Conservation (phyloP, 2,329 filamentous ascomycete species). For the Passalora sequoiae region DNA sequence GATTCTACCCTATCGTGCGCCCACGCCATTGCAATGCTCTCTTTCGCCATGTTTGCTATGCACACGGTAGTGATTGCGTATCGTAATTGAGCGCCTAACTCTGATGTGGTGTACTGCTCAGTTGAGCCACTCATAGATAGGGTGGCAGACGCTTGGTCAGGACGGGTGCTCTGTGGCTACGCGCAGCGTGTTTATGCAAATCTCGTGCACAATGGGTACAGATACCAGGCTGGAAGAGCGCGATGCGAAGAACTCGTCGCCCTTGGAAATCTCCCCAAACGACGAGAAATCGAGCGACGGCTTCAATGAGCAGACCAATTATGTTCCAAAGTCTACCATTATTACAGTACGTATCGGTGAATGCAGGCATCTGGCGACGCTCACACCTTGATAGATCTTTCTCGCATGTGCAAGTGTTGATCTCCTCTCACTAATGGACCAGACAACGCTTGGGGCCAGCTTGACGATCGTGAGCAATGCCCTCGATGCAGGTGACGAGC, state of each 20-base stretch:
- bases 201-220: conserved; percentile 15
- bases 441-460: conserved; percentile 53
- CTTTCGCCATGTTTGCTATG: too few species aligned
- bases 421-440: conserved; percentile 53
- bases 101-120: too few species aligned
- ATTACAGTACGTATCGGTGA: conserved; percentile 41
- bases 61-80: too few species aligned
- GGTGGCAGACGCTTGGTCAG: too few species aligned
- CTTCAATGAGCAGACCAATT: conserved; percentile 55
- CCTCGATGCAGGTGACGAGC: conserved; percentile 46
- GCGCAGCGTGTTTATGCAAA: too few species aligned
- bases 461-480: conserved; percentile 52
- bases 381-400: conserved; percentile 45
- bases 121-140: too few species aligned
- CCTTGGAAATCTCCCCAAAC: conserved; percentile 5
- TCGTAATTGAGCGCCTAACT: too few species aligned
- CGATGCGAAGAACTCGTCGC: not conserved
- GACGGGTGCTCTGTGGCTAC: too few species aligned
- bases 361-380: not conserved
- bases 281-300: conserved; percentile 23
- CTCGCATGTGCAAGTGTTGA: conserved; percentile 54
- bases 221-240: conserved; percentile 7
- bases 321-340: conserved; percentile 48
- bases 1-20: too few species aligned
- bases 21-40: too few species aligned